Base-by-base conservation (phyloP, 2,329 filamentous ascomycete species). In the Colletotrichum tamarilloi region DNA sequence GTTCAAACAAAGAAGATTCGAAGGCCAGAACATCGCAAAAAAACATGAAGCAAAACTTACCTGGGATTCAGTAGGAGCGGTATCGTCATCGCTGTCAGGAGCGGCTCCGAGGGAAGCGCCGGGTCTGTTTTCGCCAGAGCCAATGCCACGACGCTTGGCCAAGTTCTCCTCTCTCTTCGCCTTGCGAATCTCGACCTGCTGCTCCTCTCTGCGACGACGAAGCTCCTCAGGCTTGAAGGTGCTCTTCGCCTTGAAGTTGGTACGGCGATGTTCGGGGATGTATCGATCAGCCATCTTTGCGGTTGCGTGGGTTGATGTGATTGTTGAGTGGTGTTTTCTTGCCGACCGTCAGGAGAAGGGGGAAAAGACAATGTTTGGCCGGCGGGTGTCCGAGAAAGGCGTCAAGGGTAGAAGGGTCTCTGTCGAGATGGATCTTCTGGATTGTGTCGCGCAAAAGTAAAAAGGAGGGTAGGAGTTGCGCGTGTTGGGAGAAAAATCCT, bases 211-310 rank as follows among this genome's bases (percentile, higher is more conserved):
- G 83, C 97, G 97, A 81, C 97, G 95, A 83, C 97, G 95, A 77
- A 99, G 93, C 88, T 99, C 97, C 84, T 99, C 97, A 80, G 96
- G 96, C 92, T 98, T 98, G 90, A 99, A 98, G 81, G 95, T 95
- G 86, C 94, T 96, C 91, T 98, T 98, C 68, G 97, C 97, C 93
- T 99, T 99, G 92, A 98, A 99, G 88, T 98, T 95, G 77, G 95
- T 98, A 83, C 97, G 95, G 85, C 97, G 95, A 89, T 99, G 97
- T 89, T 99, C 97, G 84, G 97, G 97, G 82, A 99, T 99, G 89
- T 98, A 99, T 82, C 97, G 94, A 85, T 99, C 97, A 85, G 97
- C 94, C 97, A 99, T 99, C 87, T 80, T 92, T 84, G 83, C 83
- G 82, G 82, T 59, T 67, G 30, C 62, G 62, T 67, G 52, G 62